These are phyloP conservation scores for Hagleromyces aurorensis DNA, from an alignment of 805 yeast species.

Conservation along the genomic window DNA sequence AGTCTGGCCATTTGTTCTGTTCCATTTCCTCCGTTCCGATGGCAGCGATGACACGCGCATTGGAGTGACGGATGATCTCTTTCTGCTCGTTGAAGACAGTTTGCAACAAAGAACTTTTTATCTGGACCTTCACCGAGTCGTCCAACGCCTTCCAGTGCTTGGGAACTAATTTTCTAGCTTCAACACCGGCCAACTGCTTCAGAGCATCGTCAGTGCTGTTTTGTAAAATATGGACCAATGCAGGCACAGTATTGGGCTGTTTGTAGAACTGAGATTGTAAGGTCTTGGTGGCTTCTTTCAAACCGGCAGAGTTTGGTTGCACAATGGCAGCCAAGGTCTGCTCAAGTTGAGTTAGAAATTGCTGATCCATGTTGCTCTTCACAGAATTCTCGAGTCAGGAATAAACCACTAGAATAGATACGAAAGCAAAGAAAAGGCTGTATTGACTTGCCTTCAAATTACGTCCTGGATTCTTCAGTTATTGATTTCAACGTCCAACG, in stretches of 20 bases:
- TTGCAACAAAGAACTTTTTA: conserved; percentile 61
- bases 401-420: too few relatives aligned
- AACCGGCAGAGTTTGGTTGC: conserved; percentile 71
- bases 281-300: conserved; percentile 73
- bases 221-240: conserved; percentile 75
- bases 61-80: conserved; percentile 72
- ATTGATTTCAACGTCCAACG: too few relatives aligned
- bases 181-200: conserved; percentile 93
- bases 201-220: conserved; percentile 59
- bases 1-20: conserved; percentile 62
- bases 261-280: conserved; percentile 69
- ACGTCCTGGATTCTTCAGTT: too few relatives aligned
- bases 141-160: conserved; percentile 54
- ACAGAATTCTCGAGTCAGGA: background rate
- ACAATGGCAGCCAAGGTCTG: conserved; percentile 70
- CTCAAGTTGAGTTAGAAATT: conserved; percentile 63
- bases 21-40: conserved; percentile 74
- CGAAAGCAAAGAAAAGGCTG: too few relatives aligned
- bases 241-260: conserved; percentile 65
- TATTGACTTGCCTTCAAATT: too few relatives aligned
- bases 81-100: conserved; percentile 58
- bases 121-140: conserved; percentile 44
- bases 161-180: conserved; percentile 75
- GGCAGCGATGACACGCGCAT: conserved; percentile 82
- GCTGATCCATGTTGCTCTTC: conserved; percentile 75